Base-by-base conservation (phyloP, 2,329 filamentous ascomycete genomes). In the Colletotrichum somersetense region DNA sequence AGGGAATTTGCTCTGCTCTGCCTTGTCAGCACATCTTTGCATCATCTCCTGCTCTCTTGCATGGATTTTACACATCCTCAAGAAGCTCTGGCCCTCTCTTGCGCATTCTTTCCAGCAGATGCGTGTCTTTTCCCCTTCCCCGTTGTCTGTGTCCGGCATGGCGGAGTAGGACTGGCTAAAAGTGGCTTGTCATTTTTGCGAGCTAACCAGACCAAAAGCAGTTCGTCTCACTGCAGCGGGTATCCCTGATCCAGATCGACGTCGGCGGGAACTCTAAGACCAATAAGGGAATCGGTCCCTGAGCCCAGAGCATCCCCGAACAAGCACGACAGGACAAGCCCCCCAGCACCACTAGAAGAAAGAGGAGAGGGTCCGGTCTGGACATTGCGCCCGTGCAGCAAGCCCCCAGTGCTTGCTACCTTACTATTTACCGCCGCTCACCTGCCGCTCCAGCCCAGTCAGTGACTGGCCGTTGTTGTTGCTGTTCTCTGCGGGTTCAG, bases 221-320 rank as follows among this genome's bases (percentile, higher is more conserved):
- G 69, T 69, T 72, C 69, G 46, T 50, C 46, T 55, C 14, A 40
- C 55, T 64, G 59, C 69, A 72, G 71, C 62, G 62, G 62, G 58
- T 67, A 71, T 62, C 67, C 71, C 67, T 66, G 71, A 71, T 57
- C 67, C 62, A 62, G 62, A 71, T 73, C 67, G 67, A 71, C 71
- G 56, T 73, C 67, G 67, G 52, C 62, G 67, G 71, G 71, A 73
- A 73, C 71, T 67, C 71, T 73, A 73, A 71, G 62, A 73, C 67
- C 67, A 71, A 62, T 56, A 70, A 71, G 67, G 71, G 56, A 71
- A 71, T 35, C 46, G 42, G 66, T 72, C 62, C 66, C 66, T 73
- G 66, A 59, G 35, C 61, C 62, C 70, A 59, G 58, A 62, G 26
- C 57, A 58, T 38, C 26, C 46, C 44, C 38, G 35, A 16, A 56